These are phyloP conservation scores for Populus pruinosa DNA, from an alignment of 345 rosid species.

Conservation along the genomic window DNA sequence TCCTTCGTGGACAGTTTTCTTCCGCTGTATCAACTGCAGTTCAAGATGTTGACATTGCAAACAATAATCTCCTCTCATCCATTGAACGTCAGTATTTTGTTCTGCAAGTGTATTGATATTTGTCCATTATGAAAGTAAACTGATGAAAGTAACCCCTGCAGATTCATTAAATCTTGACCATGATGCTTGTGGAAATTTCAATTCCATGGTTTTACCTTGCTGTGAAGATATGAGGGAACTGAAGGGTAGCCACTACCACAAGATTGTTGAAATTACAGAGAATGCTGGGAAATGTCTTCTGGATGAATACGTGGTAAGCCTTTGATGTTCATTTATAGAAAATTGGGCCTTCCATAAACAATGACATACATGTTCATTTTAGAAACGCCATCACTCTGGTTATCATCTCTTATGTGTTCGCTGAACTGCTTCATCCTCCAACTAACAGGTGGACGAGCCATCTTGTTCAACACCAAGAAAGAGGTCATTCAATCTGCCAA, in stretches of 20 bases:
- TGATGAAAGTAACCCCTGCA: slow-evolving; percentile 30
- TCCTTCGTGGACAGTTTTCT: slow-evolving; percentile 55
- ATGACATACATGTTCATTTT: not conserved
- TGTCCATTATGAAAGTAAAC: not conserved
- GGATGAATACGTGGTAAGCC: slow-evolving; percentile 72
- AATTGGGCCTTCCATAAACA: not conserved
- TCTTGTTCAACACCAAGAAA: slow-evolving; percentile 88
- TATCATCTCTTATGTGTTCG: not conserved
- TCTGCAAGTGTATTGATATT: not conserved
- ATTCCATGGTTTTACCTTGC: slow-evolving; percentile 81
- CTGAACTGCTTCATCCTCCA: not conserved
- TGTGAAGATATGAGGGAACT: slow-evolving; percentile 74
- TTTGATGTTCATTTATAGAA: not conserved
- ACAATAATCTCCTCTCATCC: slow-evolving; percentile 60
- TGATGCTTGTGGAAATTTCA: slow-evolving; percentile 73
- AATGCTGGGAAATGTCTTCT: slow-evolving; percentile 88
- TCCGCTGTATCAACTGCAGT: slow-evolving; percentile 72
- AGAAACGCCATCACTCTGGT: not conserved
- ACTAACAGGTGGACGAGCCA: slow-evolving; percentile 73
- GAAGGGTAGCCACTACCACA: slow-evolving; percentile 81
- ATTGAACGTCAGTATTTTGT: slow-evolving; percentile 63
- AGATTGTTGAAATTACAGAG: slow-evolving; percentile 74
- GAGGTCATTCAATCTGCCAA: slow-evolving; percentile 72
- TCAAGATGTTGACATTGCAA: slow-evolving; percentile 59
- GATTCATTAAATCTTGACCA: slow-evolving; percentile 88